Evolutionary conservation across 75 land plant species (phyloP).

Genomic region (Gnetum montanum): DNA sequence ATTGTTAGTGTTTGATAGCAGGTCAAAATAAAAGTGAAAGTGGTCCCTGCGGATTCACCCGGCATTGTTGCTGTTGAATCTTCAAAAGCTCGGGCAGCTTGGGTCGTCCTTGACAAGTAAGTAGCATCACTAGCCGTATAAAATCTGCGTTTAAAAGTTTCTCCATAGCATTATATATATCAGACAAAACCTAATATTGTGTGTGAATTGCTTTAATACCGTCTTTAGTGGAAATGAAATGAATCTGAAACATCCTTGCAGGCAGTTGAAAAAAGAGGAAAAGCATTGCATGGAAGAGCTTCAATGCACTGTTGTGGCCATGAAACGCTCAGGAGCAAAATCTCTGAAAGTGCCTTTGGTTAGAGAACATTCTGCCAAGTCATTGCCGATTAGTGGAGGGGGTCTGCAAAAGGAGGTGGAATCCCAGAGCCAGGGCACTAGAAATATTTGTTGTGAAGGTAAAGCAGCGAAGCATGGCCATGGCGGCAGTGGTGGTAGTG

Average conservation of each 20-base stretch:
- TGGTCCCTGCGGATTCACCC: conserved; percentile 33
- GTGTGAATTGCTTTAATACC: neutral
- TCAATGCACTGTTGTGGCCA: conserved; percentile 76
- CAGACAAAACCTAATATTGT: neutral
- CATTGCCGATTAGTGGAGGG: neutral
- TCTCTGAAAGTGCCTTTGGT: no score
- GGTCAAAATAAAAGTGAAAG: conserved; percentile 62
- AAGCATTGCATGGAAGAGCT: conserved; percentile 73
- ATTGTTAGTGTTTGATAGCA: conserved; percentile 12
- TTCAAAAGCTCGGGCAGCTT: conserved; percentile 51
- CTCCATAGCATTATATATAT: neutral
- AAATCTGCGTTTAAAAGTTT: neutral
- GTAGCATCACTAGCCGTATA: neutral
- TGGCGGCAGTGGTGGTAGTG: no score
- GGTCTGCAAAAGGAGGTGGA: neutral
- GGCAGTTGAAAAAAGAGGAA: conserved; percentile 66
- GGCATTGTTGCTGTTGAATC: conserved; percentile 69
- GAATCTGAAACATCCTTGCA: conserved; percentile 13
- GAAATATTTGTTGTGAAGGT: no score
- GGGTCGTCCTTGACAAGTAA: conserved; percentile 95
- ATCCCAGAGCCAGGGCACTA: neutral
- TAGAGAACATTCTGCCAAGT: conserved; percentile 15
- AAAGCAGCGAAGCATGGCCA: no score
- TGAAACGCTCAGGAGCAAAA: conserved; percentile 67
- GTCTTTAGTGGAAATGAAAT: neutral